Percentiles rank a stretch among this genome's conserved stretches.
phyloP scores from a whole-genome alignment of 116 monocot species.

The Phalaenopsis hybrid region DNA sequence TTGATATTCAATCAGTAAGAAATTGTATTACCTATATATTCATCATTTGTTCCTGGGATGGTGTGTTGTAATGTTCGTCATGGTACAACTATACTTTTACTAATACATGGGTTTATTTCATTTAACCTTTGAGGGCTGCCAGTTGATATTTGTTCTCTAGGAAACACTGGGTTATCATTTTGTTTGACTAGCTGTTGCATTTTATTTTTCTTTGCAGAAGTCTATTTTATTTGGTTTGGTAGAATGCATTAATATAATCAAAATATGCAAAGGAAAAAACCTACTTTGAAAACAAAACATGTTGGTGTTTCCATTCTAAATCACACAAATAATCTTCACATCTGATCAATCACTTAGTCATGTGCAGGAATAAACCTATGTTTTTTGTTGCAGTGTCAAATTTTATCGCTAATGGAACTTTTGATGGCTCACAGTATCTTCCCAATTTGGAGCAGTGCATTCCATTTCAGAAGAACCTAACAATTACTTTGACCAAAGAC shows the following conservation, averaged over 20 bases:
- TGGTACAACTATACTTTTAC: neutral
- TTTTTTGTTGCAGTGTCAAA: constrained; percentile 59
- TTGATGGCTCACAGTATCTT: constrained; percentile 25
- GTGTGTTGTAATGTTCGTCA: neutral
- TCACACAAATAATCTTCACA: neutral
- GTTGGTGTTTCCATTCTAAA: neutral
- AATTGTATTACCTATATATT: neutral
- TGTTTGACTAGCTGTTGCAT: neutral
- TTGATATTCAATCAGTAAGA: neutral
- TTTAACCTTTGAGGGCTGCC: neutral
- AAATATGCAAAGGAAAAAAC: neutral
- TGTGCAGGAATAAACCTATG: neutral
- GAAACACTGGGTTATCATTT: neutral
- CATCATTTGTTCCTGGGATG: neutral
- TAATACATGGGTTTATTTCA: neutral
- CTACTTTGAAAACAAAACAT: neutral
- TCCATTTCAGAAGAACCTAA: constrained; percentile 69
- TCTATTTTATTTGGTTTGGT: neutral
- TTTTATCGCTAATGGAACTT: constrained; percentile 43
- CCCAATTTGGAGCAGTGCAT: constrained; percentile 52
- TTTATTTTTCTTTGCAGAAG: neutral
- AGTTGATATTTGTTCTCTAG: neutral
- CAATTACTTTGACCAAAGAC: constrained; percentile 60
- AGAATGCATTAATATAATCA: neutral
- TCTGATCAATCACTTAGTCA: neutral